These are phyloP conservation scores for Coemansia sp. DNA, from an alignment of 192 early-diverging fungal species.

Conservation along the genomic window DNA sequence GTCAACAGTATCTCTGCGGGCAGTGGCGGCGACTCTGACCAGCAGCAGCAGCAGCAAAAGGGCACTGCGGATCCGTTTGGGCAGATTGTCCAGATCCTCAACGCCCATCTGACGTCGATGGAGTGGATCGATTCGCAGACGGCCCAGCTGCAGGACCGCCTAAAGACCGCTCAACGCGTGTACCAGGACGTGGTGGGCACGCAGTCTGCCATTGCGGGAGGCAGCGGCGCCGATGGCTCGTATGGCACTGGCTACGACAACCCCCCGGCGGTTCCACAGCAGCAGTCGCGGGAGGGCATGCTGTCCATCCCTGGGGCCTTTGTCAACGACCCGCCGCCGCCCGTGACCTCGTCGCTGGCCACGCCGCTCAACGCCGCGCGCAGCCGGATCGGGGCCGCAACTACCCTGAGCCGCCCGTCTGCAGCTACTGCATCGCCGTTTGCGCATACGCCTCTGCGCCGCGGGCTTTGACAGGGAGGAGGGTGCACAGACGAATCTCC, in stretches of 20 bases:
- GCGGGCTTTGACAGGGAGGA: not conserved
- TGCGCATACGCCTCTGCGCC: not conserved
- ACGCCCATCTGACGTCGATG: constrained; percentile 82
- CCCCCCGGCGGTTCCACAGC: not conserved
- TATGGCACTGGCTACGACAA: not conserved
- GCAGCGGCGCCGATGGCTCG: not conserved
- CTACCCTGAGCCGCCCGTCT: not conserved
- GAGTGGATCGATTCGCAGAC: constrained; percentile 87
- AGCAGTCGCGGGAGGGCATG: not conserved
- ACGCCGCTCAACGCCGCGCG: constrained; percentile 12
- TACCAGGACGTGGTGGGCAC: constrained; percentile 29
- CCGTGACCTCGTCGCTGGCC: constrained; percentile 28
- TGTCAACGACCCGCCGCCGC: constrained; percentile 26
- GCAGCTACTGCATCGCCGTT: not conserved
- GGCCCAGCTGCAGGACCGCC: constrained; percentile 33
- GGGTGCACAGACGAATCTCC: too few relatives aligned
- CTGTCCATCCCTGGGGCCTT: constrained; percentile 30
- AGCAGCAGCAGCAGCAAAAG: constrained; percentile 13
- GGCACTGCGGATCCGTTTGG: constrained; percentile 54
- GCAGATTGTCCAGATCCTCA: constrained; percentile 86
- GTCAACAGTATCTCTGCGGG: constrained; percentile 60
- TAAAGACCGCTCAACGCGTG: constrained; percentile 32
- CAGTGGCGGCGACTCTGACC: constrained; percentile 6
- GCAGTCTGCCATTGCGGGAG: constrained; percentile 17
- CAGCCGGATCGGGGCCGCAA: not conserved